Percentiles rank a stretch among this genome's conserved stretches.
Conservation (phyloP, 805 yeast species). For the Metschnikowia orientalis region DNA sequence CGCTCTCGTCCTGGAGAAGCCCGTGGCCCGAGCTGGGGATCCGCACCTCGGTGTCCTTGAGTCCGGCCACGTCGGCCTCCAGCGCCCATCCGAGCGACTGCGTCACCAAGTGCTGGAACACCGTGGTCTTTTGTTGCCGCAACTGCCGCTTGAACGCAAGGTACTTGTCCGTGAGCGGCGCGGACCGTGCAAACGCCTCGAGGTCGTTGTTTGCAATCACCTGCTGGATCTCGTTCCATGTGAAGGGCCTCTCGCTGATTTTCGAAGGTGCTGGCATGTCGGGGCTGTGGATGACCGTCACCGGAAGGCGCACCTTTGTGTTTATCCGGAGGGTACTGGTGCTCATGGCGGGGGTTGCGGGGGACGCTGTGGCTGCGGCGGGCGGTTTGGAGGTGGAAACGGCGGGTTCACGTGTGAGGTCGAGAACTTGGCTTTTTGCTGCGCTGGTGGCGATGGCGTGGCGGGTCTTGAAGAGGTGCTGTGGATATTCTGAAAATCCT, state of each 20-base stretch:
- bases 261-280: conserved; percentile 39
- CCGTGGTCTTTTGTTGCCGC: conserved; percentile 28
- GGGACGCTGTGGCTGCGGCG: no score
- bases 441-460: no score
- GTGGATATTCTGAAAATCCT: no score
- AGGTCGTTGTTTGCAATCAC: conserved; percentile 41
- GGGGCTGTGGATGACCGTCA: conserved; percentile 22
- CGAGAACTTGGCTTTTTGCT: no score
- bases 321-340: conserved; percentile 8
- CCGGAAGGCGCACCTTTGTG: conserved; percentile 8
- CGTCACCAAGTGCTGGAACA: conserved; percentile 47
- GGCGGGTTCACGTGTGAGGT: no score
- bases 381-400: no score
- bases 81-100: conserved; percentile 50
- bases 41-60: conserved; percentile 17
- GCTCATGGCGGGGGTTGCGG: conserved; percentile 8
- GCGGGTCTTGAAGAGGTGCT: no score
- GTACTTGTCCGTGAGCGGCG: conserved; percentile 41
- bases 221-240: conserved; percentile 42
- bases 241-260: conserved; percentile 34
- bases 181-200: conserved; percentile 47
- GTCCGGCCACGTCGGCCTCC: conserved; percentile 18
- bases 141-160: conserved; percentile 42
- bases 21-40: conserved; percentile 29
- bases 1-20: conserved; percentile 39